A percentile compares a stretch with the other conserved stretches of the same genome.
These are phyloP conservation scores for Oropetium thomaeum DNA, from an alignment of 176 grass and related monocot species.

Conservation along the genomic window DNA sequence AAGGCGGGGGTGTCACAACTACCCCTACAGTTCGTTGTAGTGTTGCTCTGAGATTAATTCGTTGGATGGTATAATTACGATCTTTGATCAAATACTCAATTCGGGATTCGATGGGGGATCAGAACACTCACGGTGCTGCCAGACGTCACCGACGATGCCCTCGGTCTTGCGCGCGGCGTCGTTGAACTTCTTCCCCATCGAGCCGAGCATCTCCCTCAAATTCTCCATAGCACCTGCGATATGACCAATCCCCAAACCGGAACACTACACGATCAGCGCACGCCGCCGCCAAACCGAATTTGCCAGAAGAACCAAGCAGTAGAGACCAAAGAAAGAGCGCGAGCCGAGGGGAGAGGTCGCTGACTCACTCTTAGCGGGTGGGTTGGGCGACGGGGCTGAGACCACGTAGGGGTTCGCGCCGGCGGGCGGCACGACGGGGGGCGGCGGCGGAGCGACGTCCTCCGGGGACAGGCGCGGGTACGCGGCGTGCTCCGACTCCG, in stretches of 20 bases:
- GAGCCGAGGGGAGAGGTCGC: not conserved
- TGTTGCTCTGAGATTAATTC: not conserved
- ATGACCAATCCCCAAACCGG: not conserved
- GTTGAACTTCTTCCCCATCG: constrained; percentile 47
- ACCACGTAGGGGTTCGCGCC: constrained; percentile 53
- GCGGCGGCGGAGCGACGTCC: constrained; percentile 44
- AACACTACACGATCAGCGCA: not conserved
- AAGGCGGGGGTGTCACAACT: no score
- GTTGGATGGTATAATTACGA: no score
- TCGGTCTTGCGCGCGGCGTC: constrained; percentile 55
- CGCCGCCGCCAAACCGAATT: not conserved
- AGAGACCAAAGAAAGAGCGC: not conserved
- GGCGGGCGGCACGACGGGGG: constrained; percentile 35
- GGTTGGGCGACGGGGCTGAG: constrained; percentile 22
- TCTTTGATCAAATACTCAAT: no score
- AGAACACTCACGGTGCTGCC: constrained; percentile 52
- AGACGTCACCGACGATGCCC: constrained; percentile 58
- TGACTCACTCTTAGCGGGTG: constrained; percentile 35
- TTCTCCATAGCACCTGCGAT: constrained; percentile 38
- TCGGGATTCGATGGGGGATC: not conserved
- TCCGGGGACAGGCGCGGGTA: constrained; percentile 55
- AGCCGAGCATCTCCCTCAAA: constrained; percentile 40
- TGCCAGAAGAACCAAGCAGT: not conserved
- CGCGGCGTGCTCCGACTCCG: constrained; percentile 14
- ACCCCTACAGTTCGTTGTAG: not conserved